phyloP scores from a whole-genome alignment of 2,329 filamentous ascomycete species.

The Fragosphaeria purpurea region DNA sequence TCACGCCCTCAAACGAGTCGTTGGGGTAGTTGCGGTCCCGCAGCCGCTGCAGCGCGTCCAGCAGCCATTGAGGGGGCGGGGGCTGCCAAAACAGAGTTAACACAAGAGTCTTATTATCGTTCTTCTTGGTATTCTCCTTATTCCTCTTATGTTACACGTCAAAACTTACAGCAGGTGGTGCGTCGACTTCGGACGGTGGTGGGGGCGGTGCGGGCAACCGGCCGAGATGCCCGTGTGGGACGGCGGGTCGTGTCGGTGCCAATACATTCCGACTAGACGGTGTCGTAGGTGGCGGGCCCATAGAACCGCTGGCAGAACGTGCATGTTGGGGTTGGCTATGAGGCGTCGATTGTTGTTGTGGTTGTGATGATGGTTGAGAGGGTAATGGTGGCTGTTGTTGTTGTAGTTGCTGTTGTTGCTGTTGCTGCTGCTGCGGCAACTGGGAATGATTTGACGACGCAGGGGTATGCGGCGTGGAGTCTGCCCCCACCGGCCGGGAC shows the following conservation, averaged over 20 bases:
- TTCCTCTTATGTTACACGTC: no score
- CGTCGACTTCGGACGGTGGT: conserved; percentile 44
- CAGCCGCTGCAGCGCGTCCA: conserved; percentile 60
- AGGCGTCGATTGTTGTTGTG: not conserved
- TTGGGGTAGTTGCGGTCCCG: conserved; percentile 59
- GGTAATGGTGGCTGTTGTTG: no score
- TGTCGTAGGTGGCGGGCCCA: conserved; percentile 44
- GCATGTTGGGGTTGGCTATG: conserved; percentile 27
- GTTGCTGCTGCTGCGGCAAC: no score
- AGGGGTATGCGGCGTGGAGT: no score
- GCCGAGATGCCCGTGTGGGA: conserved; percentile 47
- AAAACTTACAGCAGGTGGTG: conserved; percentile 50
- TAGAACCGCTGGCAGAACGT: conserved; percentile 38
- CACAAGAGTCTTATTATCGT: no score
- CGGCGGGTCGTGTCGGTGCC: conserved; percentile 8
- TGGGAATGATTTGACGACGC: no score
- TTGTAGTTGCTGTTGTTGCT: no score
- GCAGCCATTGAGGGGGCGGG: conserved; percentile 78
- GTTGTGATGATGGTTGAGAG: no score
- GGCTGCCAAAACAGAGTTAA: conserved; percentile 43
- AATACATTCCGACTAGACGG: conserved; percentile 22
- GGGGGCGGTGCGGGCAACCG: conserved; percentile 59
- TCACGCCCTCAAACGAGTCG: conserved; percentile 78
- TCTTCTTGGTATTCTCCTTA: no score
- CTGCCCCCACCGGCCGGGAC: not conserved